Conservation (phyloP, 768 basidiomycete species). For the Lactarius evosmus region DNA sequence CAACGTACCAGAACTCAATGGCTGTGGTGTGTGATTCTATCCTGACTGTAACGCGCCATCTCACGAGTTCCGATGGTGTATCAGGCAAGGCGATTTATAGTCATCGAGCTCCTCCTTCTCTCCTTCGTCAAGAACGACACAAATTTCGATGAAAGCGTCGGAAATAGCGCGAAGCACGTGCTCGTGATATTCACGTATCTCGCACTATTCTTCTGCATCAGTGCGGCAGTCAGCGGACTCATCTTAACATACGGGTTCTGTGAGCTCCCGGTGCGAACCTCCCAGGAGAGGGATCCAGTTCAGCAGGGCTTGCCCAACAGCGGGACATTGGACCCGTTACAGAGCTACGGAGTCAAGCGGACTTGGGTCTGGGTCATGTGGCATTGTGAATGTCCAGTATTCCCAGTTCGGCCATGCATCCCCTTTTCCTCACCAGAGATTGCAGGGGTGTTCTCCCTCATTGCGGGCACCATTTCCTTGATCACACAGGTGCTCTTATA, state of each 20-base stretch:
- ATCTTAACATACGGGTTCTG: constrained; percentile 23
- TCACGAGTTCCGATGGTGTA: background rate
- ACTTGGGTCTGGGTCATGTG: constrained; percentile 23
- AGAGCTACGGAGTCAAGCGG: constrained; percentile 15
- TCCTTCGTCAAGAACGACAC: constrained; percentile 11
- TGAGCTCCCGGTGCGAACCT: constrained; percentile 22
- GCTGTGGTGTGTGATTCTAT: constrained; percentile 17
- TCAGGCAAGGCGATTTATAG: constrained; percentile 19
- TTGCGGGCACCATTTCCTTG: constrained; percentile 2
- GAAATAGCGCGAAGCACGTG: constrained; percentile 2
- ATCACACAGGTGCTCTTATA: constrained; percentile 15
- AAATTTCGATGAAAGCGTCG: background rate
- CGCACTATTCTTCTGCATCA: constrained; percentile 23
- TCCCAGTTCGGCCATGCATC: no score
- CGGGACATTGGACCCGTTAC: constrained; percentile 10
- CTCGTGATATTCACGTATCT: constrained; percentile 25
- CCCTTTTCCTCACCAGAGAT: background rate
- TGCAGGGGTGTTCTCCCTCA: constrained; percentile 19
- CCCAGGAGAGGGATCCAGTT: constrained; percentile 8
- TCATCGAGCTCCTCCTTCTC: constrained; percentile 19
- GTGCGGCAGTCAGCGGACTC: constrained; percentile 23
- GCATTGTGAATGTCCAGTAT: constrained; percentile 18
- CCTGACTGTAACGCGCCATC: background rate
- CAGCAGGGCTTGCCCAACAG: constrained; percentile 22
- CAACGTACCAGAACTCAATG: constrained; percentile 21